Evolutionary conservation across 305 asterid species (phyloP), one percentile per base, ranked within the genome.

Genomic region (Euphrasia arctica): DNA sequence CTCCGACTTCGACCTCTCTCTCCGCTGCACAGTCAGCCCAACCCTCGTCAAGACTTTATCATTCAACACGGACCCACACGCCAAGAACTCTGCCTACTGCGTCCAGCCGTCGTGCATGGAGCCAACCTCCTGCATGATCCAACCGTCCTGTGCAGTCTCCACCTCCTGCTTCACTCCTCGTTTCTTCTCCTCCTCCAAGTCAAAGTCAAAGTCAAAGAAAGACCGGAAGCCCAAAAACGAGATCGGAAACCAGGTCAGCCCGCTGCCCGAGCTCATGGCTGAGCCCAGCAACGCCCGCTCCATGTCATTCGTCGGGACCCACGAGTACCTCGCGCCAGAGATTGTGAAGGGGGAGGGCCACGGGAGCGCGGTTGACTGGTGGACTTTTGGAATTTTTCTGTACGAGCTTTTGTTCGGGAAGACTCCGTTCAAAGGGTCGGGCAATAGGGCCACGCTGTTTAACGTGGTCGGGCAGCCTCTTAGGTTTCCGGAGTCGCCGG

Each of bases 331-430:
- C 43, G 95, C 92, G 3, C 95, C 92, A 0, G 95, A 87, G 75
- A 87, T 87, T 50, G 80, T 87, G 78, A 88, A 88, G 84, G 94
- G 96, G 3, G 96, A 88, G 67, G 96, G 96, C 14, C 96, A 88
- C 60, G 96, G 96, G 32, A 88, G 94, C 51, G 91, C 96, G 0
- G 96, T 88, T 49, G 96, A 88, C 60, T 88, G 96, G 96, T 88
- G 94, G 94, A 85, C 96, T 29, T 83, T 85, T 4, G 96, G 94
- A 48, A 88, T 88, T 59, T 85, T 88, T 66, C 59, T 88, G 0
- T 85, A 83, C 14, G 94, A 88, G 67, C 87, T 85, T 60, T 67
- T 88, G 72, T 85, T 85, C 5, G 91, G 96, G 32, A 83, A 79
- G 70, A 88, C 94, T 0, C 94, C 96, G 0, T 88, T 85, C 54